Evolutionary conservation across 331 rosid species (phyloP), one percentile per base, ranked within the genome.

Genomic region (Rosa hybrid): DNA sequence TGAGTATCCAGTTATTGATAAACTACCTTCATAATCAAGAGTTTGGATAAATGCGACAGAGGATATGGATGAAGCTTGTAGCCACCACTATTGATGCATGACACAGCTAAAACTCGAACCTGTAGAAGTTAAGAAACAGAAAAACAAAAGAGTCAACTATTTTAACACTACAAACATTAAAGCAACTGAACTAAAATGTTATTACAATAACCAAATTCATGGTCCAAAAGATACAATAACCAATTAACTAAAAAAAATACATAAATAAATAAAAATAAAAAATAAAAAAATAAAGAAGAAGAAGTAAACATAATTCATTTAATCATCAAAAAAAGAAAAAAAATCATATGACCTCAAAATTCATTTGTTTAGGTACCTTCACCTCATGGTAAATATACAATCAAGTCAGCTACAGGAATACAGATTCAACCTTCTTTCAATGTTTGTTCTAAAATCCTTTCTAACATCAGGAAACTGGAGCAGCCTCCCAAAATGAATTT

Each of bases 61-160:
- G 96, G 92, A 83, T 91, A 95, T 17, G 97, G 94, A 81, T 89
- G 91, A 87, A 93, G 99, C 87, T 93, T 95, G 91, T 95, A 93
- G 63, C 96, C 91, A 23, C 90, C 87, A 78, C 83, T 88, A 75
- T 93, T 92, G 81, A 95, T 89, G 79, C 84, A 95, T 1, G 92
- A 85, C 83, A 95, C 82, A 65, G 96, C 99, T 82, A 91, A 76
- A 2, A 77, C 88, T 78, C 99, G 93, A 74, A 90, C 90, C 99
- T 95, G 81, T 77, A 20, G 2, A 14, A 16, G 46, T 60, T 45
- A 25, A 6, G 7, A 62, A 76, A 27, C 54, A 62, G 41, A 44
- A 56, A 14, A 57, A 42, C 6, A 59, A 25, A 14, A 76, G n/a
- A n/a, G 42, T 9, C 11, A 62, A 39, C 45, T 65, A 8, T 62